Percentiles rank a stretch among this genome's conserved stretches.
These are phyloP conservation scores for Boletales sp. DNA, from an alignment of 768 basidiomycete species.

Conservation along the genomic window DNA sequence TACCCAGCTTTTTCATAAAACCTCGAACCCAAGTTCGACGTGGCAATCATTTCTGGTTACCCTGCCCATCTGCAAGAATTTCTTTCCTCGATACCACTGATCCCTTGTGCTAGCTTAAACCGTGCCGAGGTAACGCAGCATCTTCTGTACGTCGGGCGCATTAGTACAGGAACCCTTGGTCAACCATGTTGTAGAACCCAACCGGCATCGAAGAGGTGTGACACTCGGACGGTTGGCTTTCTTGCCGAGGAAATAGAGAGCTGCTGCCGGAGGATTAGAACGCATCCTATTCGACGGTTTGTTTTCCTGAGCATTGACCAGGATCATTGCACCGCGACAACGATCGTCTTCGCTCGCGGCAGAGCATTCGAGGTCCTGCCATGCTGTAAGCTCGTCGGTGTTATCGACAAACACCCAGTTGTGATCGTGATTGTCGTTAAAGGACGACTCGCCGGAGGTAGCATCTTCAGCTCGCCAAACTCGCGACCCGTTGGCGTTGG, in stretches of 20 bases:
- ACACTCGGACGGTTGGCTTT: slow-evolving; percentile 9
- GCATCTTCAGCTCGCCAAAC: slow-evolving; percentile 2
- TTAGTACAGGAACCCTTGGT: slow-evolving; percentile 22
- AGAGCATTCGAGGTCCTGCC: not conserved
- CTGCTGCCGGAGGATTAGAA: not conserved
- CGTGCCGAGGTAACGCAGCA: too few species aligned
- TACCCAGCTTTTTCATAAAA: slow-evolving; percentile 1
- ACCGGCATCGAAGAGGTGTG: not conserved
- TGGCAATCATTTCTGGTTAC: too few species aligned
- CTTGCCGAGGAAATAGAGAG: slow-evolving; percentile 9
- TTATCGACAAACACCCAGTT: slow-evolving; percentile 2
- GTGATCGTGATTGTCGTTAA: not conserved
- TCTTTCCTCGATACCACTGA: too few species aligned
- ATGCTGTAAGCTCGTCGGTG: not conserved
- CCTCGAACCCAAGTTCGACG: not conserved
- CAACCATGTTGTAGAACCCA: slow-evolving; percentile 14
- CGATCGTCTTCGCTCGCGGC: not conserved
- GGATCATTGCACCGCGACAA: not conserved
- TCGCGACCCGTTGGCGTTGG: slow-evolving; percentile 12
- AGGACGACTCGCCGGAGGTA: not conserved
- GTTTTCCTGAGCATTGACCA: not conserved
- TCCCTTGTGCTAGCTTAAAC: too few species aligned
- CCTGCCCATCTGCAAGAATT: too few species aligned
- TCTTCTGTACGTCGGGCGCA: slow-evolving; percentile 7
- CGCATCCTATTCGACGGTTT: not conserved